Evolutionary conservation across 1,284 basidiomycete genomes (phyloP).

Genomic region (Trichosporon faecale): DNA sequence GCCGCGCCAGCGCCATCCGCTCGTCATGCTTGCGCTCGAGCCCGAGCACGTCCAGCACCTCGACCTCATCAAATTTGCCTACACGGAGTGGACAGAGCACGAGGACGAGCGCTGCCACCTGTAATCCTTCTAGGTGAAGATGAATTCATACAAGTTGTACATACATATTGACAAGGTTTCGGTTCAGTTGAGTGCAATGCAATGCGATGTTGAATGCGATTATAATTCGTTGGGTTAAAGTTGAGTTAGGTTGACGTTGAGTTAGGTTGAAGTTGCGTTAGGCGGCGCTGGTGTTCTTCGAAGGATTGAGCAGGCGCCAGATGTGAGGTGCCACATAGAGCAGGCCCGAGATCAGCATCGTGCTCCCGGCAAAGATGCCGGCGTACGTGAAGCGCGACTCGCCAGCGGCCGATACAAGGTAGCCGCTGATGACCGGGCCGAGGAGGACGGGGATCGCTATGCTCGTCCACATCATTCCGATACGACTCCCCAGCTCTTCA

Average conservation of each 20-base stretch:
- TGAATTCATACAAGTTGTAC: background rate
- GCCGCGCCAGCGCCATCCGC: background rate
- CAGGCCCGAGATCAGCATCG: constrained; percentile 31
- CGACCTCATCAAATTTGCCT: background rate
- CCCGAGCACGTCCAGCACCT: constrained; percentile 1
- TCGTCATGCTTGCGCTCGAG: constrained; percentile 3
- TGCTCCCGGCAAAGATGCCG: constrained; percentile 38
- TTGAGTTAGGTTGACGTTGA: background rate
- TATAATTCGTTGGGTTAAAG: no score
- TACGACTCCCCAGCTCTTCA: constrained; percentile 37
- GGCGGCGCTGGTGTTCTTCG: background rate
- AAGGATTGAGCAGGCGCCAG: constrained; percentile 10
- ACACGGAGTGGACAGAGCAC: background rate
- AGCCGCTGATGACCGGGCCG: constrained; percentile 15
- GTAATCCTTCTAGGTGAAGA: background rate
- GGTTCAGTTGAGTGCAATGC: background rate
- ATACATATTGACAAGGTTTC: background rate
- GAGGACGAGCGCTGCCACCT: background rate
- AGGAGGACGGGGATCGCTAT: constrained; percentile 34
- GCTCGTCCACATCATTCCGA: constrained; percentile 48
- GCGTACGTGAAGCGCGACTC: constrained; percentile 35
- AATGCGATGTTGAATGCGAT: background rate
- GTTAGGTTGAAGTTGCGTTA: background rate
- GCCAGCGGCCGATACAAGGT: constrained; percentile 25
- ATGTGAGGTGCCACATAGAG: constrained; percentile 32